Conservation (phyloP, 2,329 filamentous ascomycete genomes). For the Boeremia exigua region DNA sequence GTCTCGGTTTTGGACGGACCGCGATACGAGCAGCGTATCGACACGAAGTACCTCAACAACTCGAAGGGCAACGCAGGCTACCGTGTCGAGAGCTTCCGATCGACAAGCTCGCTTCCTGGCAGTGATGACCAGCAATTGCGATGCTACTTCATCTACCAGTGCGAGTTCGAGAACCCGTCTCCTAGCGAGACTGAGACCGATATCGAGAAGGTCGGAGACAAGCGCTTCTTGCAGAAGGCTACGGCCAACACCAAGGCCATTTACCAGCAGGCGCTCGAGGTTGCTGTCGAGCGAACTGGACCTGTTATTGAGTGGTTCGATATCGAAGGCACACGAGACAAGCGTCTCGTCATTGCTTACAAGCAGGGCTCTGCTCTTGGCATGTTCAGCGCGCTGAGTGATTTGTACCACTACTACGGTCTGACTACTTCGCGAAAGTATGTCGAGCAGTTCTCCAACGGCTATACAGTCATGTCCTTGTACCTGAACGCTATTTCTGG, state of each 20-base stretch:
- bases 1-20: slow-evolving; percentile 77
- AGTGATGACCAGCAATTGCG: slow-evolving; percentile 82
- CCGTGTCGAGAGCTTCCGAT: slow-evolving; percentile 97
- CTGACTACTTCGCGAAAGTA: slow-evolving; percentile 97
- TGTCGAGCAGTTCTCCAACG: slow-evolving; percentile 97
- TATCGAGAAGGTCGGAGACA: slow-evolving; percentile 89
- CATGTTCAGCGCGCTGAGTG: slow-evolving; percentile 92
- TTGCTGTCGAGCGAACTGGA: slow-evolving; percentile 82
- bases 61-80: slow-evolving; percentile 74
- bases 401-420: slow-evolving; percentile 98
- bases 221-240: slow-evolving; percentile 93
- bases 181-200: slow-evolving; percentile 80
- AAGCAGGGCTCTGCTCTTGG: slow-evolving; percentile 90
- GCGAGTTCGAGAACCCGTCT: slow-evolving; percentile 80
- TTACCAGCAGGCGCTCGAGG: slow-evolving; percentile 91
- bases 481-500: slow-evolving; percentile 78
- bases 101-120: slow-evolving; percentile 77
- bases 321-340: slow-evolving; percentile 88
- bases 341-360: slow-evolving; percentile 93
- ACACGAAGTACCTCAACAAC: slow-evolving; percentile 92
- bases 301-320: slow-evolving; percentile 99
- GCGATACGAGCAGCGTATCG: slow-evolving; percentile 91
- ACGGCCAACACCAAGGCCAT: slow-evolving; percentile 94
- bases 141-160: slow-evolving; percentile 99
- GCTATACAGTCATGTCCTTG: slow-evolving; percentile 94